phyloP scores from a whole-genome alignment of 805 yeast genomes.

The Ogataea siamensis region DNA sequence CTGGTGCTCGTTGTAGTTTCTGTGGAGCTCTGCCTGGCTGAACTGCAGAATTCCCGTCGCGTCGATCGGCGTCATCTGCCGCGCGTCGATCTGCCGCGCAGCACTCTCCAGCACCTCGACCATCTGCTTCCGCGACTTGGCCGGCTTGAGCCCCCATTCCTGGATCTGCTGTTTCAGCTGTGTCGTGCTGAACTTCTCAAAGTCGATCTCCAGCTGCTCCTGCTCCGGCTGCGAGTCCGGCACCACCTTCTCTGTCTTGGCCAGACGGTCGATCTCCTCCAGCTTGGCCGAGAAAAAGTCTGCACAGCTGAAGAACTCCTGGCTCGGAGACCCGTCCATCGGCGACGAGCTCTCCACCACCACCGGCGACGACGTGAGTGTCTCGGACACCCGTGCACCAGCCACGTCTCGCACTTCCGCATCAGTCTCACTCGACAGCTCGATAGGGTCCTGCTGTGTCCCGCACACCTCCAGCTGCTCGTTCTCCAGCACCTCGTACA shows the following conservation, averaged over 20 bases:
- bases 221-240: constrained; percentile 23
- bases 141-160: constrained; percentile 41
- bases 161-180: constrained; percentile 28
- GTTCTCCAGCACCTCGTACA: not conserved
- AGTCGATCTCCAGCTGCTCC: constrained; percentile 12
- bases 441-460: constrained; percentile 20
- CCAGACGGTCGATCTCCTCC: constrained; percentile 14
- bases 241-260: constrained; percentile 13
- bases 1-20: constrained; percentile 13
- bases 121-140: constrained; percentile 35
- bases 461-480: constrained; percentile 6
- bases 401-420: no score
- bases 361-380: no score
- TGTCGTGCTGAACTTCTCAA: constrained; percentile 17
- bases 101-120: constrained; percentile 30
- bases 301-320: constrained; percentile 15
- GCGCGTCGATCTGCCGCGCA: constrained; percentile 20
- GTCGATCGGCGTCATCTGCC: constrained; percentile 8
- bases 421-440: constrained; percentile 9
- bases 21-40: constrained; percentile 17
- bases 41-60: constrained; percentile 11
- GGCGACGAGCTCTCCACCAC: constrained; percentile 10
- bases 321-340: not conserved
- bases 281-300: constrained; percentile 17
- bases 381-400: no score